These are phyloP conservation scores for Paraphaeosphaeria sporulosa DNA, from an alignment of 2,329 filamentous ascomycete genomes.

Conservation along the genomic window DNA sequence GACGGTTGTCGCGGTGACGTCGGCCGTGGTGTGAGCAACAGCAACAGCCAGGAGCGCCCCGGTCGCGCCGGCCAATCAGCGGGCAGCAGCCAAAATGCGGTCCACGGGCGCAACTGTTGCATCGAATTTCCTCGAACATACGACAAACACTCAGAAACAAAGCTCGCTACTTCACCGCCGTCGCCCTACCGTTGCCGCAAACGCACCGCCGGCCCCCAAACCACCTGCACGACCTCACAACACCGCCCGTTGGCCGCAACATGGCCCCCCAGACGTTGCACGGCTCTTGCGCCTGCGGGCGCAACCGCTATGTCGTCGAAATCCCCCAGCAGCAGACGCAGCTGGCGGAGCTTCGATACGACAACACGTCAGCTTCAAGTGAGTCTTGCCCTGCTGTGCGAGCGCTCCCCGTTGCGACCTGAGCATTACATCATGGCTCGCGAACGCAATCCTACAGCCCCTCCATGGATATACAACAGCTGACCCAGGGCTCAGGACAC, in stretches of 20 bases:
- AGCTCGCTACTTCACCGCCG: not conserved
- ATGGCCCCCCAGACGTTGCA: conserved; percentile 63
- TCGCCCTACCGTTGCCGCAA: not conserved
- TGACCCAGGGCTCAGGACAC: conserved; percentile 56
- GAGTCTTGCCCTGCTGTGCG: conserved; percentile 52
- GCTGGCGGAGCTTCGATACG: conserved; percentile 70
- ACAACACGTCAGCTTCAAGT: conserved; percentile 75
- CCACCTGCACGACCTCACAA: conserved; percentile 1
- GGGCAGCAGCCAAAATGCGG: conserved; percentile 1
- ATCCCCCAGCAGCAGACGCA: conserved; percentile 70
- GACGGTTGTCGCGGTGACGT: conserved; percentile 7
- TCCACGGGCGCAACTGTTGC: not conserved
- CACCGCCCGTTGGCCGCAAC: conserved; percentile 6
- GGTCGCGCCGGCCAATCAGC: conserved; percentile 6
- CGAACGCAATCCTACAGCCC: conserved; percentile 15
- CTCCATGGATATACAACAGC: conserved; percentile 14
- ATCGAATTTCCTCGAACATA: conserved; percentile 8
- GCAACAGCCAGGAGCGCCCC: not conserved
- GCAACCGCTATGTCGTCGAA: conserved; percentile 80
- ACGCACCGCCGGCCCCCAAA: not conserved
- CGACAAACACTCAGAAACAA: conserved; percentile 5
- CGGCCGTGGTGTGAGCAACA: conserved; percentile 9
- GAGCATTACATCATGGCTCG: conserved; percentile 19
- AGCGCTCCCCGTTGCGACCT: not conserved
- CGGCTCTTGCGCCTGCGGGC: conserved; percentile 84